phyloP scores from a whole-genome alignment of 768 basidiomycete species.

The Leccinellum luteum region DNA sequence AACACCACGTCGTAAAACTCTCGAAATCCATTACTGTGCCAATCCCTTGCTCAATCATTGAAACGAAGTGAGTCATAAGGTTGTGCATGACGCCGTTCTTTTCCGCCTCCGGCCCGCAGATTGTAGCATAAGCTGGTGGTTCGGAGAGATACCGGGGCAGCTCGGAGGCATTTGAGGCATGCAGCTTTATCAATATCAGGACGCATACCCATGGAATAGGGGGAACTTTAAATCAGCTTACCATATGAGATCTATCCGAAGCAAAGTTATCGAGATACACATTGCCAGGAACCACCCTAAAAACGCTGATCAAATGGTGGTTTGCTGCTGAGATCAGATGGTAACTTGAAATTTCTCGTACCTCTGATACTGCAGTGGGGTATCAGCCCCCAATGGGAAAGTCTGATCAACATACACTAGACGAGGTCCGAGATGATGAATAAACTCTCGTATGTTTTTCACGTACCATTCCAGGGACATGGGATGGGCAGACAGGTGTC shows the following conservation, averaged over 20 bases:
- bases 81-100: slow-evolving; percentile 45
- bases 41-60: slow-evolving; percentile 40
- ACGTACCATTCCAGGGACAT: slow-evolving; percentile 48
- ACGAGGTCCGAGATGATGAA: slow-evolving; percentile 18
- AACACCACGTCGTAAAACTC: slow-evolving; percentile 22
- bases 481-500: slow-evolving; percentile 55
- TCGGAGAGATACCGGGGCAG: slow-evolving; percentile 37
- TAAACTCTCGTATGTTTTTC: neutral
- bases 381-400: slow-evolving; percentile 34
- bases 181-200: slow-evolving; percentile 2
- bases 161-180: slow-evolving; percentile 8
- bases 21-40: slow-evolving; percentile 41
- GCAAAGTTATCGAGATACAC: slow-evolving; percentile 60
- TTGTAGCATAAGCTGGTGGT: slow-evolving; percentile 49
- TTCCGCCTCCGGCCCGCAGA: slow-evolving; percentile 45
- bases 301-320: slow-evolving; percentile 41
- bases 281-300: slow-evolving; percentile 56
- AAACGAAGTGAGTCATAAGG: slow-evolving; percentile 58
- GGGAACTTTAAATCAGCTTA: slow-evolving; percentile 25
- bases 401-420: slow-evolving; percentile 47
- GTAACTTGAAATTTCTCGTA: slow-evolving; percentile 24
- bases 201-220: slow-evolving; percentile 8
- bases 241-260: slow-evolving; percentile 78
- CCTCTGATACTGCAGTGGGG: slow-evolving; percentile 45
- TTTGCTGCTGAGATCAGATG: slow-evolving; percentile 7